Percentiles rank a stretch among this genome's conserved stretches.
Conservation (phyloP, 1,284 basidiomycete genomes). For the Marasmius tenuissimus region DNA sequence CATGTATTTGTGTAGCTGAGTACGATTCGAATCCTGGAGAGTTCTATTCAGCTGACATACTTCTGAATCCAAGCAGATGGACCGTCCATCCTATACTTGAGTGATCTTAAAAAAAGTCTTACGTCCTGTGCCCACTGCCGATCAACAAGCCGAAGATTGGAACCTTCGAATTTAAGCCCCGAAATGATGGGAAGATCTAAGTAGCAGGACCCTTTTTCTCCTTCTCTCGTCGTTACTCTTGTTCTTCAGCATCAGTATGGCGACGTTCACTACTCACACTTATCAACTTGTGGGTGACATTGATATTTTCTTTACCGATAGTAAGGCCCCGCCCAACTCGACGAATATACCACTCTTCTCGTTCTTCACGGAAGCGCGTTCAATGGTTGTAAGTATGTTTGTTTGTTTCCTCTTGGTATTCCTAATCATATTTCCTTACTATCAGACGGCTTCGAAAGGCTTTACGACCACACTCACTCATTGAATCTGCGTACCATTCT, state of each 20-base stretch:
- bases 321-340: conserved; percentile 12
- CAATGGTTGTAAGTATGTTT: conserved; percentile 13
- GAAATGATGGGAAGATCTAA: no score
- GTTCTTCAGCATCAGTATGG: neutral
- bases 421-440: neutral
- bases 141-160: no score
- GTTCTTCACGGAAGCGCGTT: conserved; percentile 19
- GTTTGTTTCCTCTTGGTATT: neutral
- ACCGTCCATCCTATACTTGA: no score
- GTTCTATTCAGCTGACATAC: no score
- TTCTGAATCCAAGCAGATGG: no score
- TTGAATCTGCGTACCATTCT: conserved; percentile 24
- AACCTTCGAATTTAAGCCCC: no score
- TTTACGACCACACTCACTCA: conserved; percentile 16
- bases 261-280: neutral
- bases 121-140: no score
- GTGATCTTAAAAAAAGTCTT: no score
- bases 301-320: conserved; percentile 16
- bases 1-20: no score
- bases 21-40: no score
- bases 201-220: neutral
- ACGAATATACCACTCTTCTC: conserved; percentile 18
- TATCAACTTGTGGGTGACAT: conserved; percentile 5
- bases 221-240: neutral
- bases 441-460: conserved; percentile 11